A percentile compares a stretch with the other conserved stretches of the same genome.
Evolutionary conservation across 768 basidiomycete species (phyloP).

Genomic region (Mycena vitilis): DNA sequence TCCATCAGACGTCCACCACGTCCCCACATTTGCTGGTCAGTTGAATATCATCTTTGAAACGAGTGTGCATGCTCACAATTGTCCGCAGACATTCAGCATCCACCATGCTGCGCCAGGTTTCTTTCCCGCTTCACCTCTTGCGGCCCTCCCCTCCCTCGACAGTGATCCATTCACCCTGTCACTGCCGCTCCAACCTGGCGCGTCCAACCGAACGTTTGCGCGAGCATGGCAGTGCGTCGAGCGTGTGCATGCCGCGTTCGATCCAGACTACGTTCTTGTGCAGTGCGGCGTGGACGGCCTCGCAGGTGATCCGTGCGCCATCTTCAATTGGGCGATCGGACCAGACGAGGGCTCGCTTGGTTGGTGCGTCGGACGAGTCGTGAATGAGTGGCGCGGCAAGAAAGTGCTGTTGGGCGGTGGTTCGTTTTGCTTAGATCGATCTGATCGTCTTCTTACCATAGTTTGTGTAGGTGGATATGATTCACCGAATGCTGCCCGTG

Average conservation of each 20-base stretch:
- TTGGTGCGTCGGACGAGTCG: constrained; percentile 69
- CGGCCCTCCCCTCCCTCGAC: constrained; percentile 53
- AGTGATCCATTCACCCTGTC: constrained; percentile 81
- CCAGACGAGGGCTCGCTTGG: constrained; percentile 70
- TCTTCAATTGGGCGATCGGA: constrained; percentile 78
- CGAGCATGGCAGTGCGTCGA: constrained; percentile 77
- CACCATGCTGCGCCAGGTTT: constrained; percentile 89
- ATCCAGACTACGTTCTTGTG: constrained; percentile 82
- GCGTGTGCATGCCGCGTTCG: constrained; percentile 66
- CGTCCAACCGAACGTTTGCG: constrained; percentile 70
- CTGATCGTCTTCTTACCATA: background rate
- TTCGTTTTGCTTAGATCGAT: constrained; percentile 41
- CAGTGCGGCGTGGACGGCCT: constrained; percentile 93
- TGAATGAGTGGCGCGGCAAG: constrained; percentile 67
- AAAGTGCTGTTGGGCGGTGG: constrained; percentile 85
- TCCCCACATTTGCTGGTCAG: constrained; percentile 62
- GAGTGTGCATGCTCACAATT: background rate
- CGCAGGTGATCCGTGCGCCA: constrained; percentile 83
- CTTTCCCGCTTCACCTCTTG: constrained; percentile 74
- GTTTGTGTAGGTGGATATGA: constrained; percentile 78
- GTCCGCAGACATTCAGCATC: constrained; percentile 78
- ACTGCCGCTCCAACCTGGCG: constrained; percentile 80
- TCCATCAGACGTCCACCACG: constrained; percentile 54
- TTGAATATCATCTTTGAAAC: background rate
- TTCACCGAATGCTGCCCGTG: constrained; percentile 84